phyloP scores from a whole-genome alignment of 768 basidiomycete species.

The Boletus pseudopeckii region DNA sequence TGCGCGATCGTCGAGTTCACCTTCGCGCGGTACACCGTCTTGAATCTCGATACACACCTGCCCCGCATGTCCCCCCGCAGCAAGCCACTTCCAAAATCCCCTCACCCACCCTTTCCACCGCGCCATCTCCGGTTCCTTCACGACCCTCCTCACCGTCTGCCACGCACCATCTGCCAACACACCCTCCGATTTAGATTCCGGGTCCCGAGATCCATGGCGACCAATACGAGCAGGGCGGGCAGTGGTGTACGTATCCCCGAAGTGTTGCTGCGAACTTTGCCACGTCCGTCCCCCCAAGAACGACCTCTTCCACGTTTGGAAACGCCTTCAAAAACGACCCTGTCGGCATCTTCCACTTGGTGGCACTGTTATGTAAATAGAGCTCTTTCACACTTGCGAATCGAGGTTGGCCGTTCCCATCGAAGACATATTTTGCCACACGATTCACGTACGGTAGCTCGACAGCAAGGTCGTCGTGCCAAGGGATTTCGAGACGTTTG shows the following conservation, averaged over 20 bases:
- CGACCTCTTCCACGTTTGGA: slow-evolving; percentile 12
- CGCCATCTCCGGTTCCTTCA: slow-evolving; percentile 8
- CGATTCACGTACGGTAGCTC: slow-evolving; percentile 6
- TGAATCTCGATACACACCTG: slow-evolving; percentile 12
- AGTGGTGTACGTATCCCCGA: slow-evolving; percentile 5
- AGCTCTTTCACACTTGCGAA: slow-evolving; percentile 11
- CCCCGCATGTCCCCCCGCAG: slow-evolving; percentile 7
- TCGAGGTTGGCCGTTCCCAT: slow-evolving; percentile 6
- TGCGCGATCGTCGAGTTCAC: background rate
- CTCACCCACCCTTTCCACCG: slow-evolving; percentile 15
- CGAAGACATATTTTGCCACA: slow-evolving; percentile 7
- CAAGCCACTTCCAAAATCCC: slow-evolving; percentile 11
- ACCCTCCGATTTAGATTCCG: background rate
- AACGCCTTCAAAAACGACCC: slow-evolving; percentile 17
- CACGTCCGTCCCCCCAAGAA: slow-evolving; percentile 13
- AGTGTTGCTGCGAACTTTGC: slow-evolving; percentile 10
- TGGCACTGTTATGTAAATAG: slow-evolving; percentile 10
- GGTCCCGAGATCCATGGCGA: background rate
- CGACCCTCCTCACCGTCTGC: slow-evolving; percentile 1
- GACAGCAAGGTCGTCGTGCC: slow-evolving; percentile 14
- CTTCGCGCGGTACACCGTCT: background rate
- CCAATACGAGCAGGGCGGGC: background rate
- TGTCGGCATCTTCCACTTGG: slow-evolving; percentile 10
- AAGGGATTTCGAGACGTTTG: slow-evolving; percentile 15
- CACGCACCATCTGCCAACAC: slow-evolving; percentile 9